phyloP scores from a whole-genome alignment of 2,329 filamentous ascomycete species.

The Rutstroemia sp. region DNA sequence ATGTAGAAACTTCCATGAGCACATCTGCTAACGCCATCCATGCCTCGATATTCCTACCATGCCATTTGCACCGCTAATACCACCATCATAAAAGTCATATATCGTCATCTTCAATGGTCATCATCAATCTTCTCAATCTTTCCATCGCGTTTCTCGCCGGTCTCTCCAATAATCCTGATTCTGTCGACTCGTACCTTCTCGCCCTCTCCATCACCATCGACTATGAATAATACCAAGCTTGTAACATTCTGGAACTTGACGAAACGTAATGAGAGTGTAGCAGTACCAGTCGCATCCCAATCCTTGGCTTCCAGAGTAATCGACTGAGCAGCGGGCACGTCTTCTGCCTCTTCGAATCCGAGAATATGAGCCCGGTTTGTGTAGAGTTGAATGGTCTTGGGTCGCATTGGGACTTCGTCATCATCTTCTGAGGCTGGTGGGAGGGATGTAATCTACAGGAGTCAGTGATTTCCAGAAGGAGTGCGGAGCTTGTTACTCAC shows the following conservation, averaged over 20 bases:
- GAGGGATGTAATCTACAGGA: slow-evolving; percentile 69
- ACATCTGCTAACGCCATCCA: slow-evolving; percentile 19
- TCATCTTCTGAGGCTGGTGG: slow-evolving; percentile 52
- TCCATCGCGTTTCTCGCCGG: slow-evolving; percentile 84
- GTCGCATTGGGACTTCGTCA: slow-evolving; percentile 71
- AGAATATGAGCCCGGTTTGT: slow-evolving; percentile 84
- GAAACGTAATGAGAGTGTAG: slow-evolving; percentile 68
- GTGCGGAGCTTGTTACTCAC: slow-evolving; percentile 32
- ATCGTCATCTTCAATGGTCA: slow-evolving; percentile 46
- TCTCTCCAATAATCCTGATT: slow-evolving; percentile 75
- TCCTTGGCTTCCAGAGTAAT: slow-evolving; percentile 68
- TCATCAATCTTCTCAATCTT: slow-evolving; percentile 93
- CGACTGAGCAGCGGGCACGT: slow-evolving; percentile 71
- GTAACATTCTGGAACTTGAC: slow-evolving; percentile 97
- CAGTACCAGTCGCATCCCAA: slow-evolving; percentile 76
- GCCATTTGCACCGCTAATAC: background rate
- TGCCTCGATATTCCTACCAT: slow-evolving; percentile 11
- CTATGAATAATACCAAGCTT: slow-evolving; percentile 80
- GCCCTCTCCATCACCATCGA: slow-evolving; percentile 72
- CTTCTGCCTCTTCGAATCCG: slow-evolving; percentile 91
- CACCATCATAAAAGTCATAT: slow-evolving; percentile 3
- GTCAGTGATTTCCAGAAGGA: background rate
- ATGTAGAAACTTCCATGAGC: slow-evolving; percentile 2
- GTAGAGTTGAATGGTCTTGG: slow-evolving; percentile 77
- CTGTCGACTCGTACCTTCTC: slow-evolving; percentile 83